Evolutionary conservation across 2,329 filamentous ascomycete genomes (phyloP), one percentile per base, ranked within the genome.

Genomic region (Claviceps arundinis): DNA sequence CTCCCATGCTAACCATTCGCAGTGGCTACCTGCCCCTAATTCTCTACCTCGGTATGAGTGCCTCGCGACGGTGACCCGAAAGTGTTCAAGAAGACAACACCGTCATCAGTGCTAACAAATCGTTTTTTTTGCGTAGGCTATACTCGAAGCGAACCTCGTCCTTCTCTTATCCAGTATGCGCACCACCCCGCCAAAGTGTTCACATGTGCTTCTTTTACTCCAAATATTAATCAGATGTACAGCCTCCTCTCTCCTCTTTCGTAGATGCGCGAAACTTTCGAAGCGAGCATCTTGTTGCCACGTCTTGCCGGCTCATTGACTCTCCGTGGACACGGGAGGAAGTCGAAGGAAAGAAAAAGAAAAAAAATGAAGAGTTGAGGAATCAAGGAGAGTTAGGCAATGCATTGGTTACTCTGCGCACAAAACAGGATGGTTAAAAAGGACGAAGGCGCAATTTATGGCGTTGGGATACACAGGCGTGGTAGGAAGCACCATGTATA

Each of bases 11-110:
- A 59, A 77, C 64, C 48, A 51, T 34, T 50, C 52, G 50, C 62
- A 94, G 89, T 77, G 93, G 93, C 69, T 98, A 97, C 72, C 81
- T 98, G 54, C 93, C 93, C 62, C 72, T 98, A 70, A 94, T 98
- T 68, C 80, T 98, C 70, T 98, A 97, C 71, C 85, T 98, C 63
- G 93, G 88, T 93, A 83, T 64, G 68, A 24, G 17, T 16, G 5
- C 7, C 14, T 5, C 13, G 19, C 13, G 5, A n/a, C 22, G 7
- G 26, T 2, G 14, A 30, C 5, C 24, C n/a, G 14, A 24, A 22
- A 42, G 9, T 5, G 11, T 34, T 4, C 9, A 3, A 34, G n/a
- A 45, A 30, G 43, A 44, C 2, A 26, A 44, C 24, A 34, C 3
- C 13, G 1, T 4, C 16, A 9, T 14, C 42, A 3, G 49, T 51